Percentiles rank a stretch among this genome's conserved stretches.
Conservation (phyloP, 2,329 filamentous ascomycete species). For the Fusarium vanettenii region DNA sequence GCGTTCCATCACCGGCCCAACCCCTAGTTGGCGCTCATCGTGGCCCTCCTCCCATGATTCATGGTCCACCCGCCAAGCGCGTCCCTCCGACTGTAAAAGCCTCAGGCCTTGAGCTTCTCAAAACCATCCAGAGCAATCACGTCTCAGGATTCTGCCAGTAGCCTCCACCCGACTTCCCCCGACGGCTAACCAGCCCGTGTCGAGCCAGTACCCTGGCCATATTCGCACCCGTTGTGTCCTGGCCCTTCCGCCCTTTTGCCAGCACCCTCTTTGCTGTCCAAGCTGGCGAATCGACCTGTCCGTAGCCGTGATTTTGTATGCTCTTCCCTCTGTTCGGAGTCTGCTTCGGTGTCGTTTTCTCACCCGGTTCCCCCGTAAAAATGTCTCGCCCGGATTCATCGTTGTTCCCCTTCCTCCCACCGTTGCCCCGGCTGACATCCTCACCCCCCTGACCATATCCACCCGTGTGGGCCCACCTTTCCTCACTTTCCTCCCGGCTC, state of each 20-base stretch:
- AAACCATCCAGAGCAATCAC: conserved; percentile 44
- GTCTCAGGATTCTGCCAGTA: conserved; percentile 41
- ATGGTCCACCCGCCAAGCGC: conserved; percentile 49
- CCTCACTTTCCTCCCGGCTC: conserved; percentile 51
- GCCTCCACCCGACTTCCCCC: conserved; percentile 52
- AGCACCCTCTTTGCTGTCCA: conserved; percentile 16
- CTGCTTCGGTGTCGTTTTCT: conserved; percentile 22
- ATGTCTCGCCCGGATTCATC: conserved; percentile 47
- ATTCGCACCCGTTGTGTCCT: conserved; percentile 44
- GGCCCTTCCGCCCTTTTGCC: conserved; percentile 19
- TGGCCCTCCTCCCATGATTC: conserved; percentile 47
- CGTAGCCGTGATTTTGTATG: conserved; percentile 2
- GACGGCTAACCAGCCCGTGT: conserved; percentile 46
- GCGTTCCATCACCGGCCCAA: conserved; percentile 43
- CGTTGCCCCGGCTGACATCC: conserved; percentile 51
- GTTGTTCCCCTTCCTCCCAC: conserved; percentile 42
- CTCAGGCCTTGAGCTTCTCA: conserved; percentile 47
- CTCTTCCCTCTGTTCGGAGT: conserved; percentile 7
- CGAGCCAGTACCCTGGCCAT: conserved; percentile 33
- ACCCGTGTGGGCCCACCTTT: conserved; percentile 51
- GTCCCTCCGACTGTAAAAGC: conserved; percentile 47
- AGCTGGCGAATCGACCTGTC: background rate
- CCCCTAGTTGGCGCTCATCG: conserved; percentile 37
- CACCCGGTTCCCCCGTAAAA: conserved; percentile 41
- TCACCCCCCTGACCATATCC: conserved; percentile 47